Percentiles rank a stretch among this genome's conserved stretches.
phyloP scores from a whole-genome alignment of 805 yeast species.

The Nematodospora valgi region DNA sequence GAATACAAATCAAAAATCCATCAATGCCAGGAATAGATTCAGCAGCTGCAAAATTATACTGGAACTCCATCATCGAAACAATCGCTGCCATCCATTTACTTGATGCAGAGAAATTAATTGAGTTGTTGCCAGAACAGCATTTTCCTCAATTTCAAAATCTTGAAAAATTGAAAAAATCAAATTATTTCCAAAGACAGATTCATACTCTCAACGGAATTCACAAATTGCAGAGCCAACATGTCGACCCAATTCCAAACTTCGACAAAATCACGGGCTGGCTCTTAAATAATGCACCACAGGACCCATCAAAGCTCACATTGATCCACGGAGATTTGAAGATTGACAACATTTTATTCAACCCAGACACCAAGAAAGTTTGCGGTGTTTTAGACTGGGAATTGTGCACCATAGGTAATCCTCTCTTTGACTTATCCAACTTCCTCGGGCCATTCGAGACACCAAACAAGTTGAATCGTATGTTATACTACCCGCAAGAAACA shows the following conservation, averaged over 20 bases:
- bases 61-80: constrained; percentile 49
- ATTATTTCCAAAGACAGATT: constrained; percentile 54
- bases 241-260: constrained; percentile 48
- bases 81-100: constrained; percentile 48
- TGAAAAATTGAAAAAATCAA: constrained; percentile 13
- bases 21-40: constrained; percentile 34
- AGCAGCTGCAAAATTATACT: constrained; percentile 26
- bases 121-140: constrained; percentile 42
- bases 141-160: constrained; percentile 39
- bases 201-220: constrained; percentile 44
- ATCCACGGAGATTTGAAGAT: constrained; percentile 66
- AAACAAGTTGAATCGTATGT: constrained; percentile 25
- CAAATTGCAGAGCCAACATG: constrained; percentile 30
- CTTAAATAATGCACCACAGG: constrained; percentile 42
- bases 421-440: constrained; percentile 58
- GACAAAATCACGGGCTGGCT: constrained; percentile 41
- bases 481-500: constrained; percentile 25
- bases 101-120: constrained; percentile 40
- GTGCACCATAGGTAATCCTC: constrained; percentile 62
- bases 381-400: constrained; percentile 68
- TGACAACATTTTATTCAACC: constrained; percentile 62
- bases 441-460: constrained; percentile 54
- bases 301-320: constrained; percentile 41
- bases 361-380: constrained; percentile 44
- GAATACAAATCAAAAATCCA: constrained; percentile 55